Base-by-base conservation (phyloP, 2,329 filamentous ascomycete species). In the Calonectria pseudoreteaudii region DNA sequence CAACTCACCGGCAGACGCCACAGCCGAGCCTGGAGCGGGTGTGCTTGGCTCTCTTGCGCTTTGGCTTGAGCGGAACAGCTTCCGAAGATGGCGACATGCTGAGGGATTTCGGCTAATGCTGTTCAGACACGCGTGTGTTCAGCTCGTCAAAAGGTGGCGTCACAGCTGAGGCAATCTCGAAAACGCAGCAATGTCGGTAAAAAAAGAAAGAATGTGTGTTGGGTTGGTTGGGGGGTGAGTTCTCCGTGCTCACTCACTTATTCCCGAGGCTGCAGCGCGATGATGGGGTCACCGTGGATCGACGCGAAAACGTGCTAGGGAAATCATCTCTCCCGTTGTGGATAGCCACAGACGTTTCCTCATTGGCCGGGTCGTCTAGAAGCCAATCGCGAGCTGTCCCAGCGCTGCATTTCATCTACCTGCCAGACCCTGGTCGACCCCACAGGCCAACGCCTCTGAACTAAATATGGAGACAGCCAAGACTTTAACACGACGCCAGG, bases 361-460 rank as follows among this genome's bases (percentile, higher is more conserved):
- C 67, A 76, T 76, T 76, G 75, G 75, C 14, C 36, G 9, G 71
- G 47, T 76, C 74, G 75, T 75, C 71, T 76, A 74, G n/a, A 64
- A 67, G 28, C 74, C 71, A 77, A 74, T 75, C 53, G 70, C n/a
- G 31, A 8, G 18, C 26, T 16, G 47, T 52, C 5, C 47, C 20
- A 38, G 31, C 16, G 60, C 30, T 34, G 58, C 56, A 44, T 36
- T 53, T 65, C 20, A 71, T 67, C n/a, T 56, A 50, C 53, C 16
- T 56, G 30, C 6, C 16, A 30, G 52, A 64, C 28, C 68, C 68
- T 62, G 64, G 68, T 44, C 23, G 18, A 53, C 64, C 62, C 71
- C 71, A 70, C 70, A 38, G 3, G 23, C 20, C 30, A 18, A 8
- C 44, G 20, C 31, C 26, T 6, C 67, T 38, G 23, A 50, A 13